A percentile compares a stretch with the other conserved stretches of the same genome.
Conservation (phyloP, 306 rosid genomes). For the Cicer arietinum region DNA sequence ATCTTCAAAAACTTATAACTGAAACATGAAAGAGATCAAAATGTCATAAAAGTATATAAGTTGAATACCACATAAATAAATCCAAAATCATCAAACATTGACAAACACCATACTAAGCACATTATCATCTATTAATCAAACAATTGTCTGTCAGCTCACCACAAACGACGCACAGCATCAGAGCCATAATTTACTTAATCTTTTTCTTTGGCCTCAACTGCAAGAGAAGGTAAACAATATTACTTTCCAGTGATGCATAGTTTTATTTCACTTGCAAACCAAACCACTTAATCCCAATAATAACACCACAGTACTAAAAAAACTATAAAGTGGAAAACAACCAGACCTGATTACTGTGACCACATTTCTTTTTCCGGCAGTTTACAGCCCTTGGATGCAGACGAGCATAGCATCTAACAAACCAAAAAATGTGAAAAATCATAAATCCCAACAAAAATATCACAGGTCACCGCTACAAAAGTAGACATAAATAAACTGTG, state of each 20-base stretch:
- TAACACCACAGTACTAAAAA: background rate
- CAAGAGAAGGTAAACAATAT: constrained; percentile 15
- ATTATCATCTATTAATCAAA: constrained; percentile 13
- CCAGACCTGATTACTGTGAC: constrained; percentile 79
- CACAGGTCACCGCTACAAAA: too few species aligned
- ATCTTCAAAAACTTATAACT: background rate
- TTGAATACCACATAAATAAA: constrained; percentile 21
- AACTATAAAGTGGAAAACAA: background rate
- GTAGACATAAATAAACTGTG: too few species aligned
- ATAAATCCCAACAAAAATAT: background rate
- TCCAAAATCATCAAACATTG: constrained; percentile 12
- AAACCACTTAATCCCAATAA: background rate
- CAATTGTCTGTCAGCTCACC: background rate
- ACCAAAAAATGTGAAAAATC: constrained; percentile 12
- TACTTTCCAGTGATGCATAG: background rate
- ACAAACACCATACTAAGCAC: background rate
- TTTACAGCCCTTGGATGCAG: constrained; percentile 83
- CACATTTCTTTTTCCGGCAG: constrained; percentile 83
- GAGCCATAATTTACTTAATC: constrained; percentile 59
- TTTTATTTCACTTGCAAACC: background rate
- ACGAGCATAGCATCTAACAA: constrained; percentile 77
- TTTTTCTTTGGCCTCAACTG: constrained; percentile 93
- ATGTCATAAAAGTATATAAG: background rate
- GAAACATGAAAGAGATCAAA: background rate
- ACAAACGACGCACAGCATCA: background rate